Conservation (phyloP, 78 protist species). For the Bigelowiella natans region DNA sequence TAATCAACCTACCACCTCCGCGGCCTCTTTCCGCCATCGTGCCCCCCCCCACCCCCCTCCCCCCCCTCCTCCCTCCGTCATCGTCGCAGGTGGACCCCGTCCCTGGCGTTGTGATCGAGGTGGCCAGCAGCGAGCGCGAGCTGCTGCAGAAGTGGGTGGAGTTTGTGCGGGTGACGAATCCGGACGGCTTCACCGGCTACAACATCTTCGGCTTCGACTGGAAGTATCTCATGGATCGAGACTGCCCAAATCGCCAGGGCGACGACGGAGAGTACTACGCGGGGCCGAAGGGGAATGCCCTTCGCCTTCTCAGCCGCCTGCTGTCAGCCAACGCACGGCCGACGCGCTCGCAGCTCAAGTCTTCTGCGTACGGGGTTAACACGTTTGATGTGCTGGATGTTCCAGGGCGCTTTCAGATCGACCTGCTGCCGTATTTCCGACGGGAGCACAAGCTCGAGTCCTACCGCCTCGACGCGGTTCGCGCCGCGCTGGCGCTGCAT, state of each 20-base stretch:
- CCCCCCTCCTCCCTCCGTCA: too few species aligned
- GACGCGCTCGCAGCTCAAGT: not conserved
- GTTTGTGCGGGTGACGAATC: too few species aligned
- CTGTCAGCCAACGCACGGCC: not conserved
- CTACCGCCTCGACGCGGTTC: not conserved
- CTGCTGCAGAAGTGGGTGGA: too few species aligned
- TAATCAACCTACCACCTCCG: too few species aligned
- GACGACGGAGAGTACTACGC: not conserved
- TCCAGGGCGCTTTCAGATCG: not conserved
- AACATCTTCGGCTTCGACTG: not conserved
- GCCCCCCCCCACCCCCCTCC: too few species aligned
- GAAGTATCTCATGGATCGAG: not conserved
- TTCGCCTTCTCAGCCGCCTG: not conserved
- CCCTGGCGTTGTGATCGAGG: too few species aligned
- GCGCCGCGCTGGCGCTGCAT: too few species aligned
- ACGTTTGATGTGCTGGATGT: not conserved
- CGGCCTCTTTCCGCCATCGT: too few species aligned
- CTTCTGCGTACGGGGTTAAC: not conserved
- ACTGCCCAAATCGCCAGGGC: not conserved
- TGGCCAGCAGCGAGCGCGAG: too few species aligned
- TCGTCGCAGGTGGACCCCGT: too few species aligned
- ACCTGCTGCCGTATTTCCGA: not conserved
- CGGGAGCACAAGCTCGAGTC: not conserved
- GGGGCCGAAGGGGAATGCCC: not conserved
- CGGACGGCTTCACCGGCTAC: not conserved